These are phyloP conservation scores for Plantago major DNA, from an alignment of 257 asterid genomes.

Conservation along the genomic window DNA sequence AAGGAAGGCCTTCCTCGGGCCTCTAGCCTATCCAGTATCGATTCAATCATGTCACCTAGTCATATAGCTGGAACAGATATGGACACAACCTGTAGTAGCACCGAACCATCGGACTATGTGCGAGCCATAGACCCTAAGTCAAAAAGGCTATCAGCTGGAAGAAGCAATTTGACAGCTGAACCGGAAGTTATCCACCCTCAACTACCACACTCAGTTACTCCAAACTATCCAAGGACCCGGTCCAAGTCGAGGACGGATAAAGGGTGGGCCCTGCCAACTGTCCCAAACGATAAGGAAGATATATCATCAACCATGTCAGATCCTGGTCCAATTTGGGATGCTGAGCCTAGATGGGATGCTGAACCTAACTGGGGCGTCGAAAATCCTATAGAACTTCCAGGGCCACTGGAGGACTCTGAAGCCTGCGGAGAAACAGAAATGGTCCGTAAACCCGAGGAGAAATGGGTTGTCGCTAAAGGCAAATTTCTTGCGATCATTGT, in stretches of 20 bases:
- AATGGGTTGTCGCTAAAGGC: constrained; percentile 79
- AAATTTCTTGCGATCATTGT: constrained; percentile 74
- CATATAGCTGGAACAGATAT: constrained; percentile 62
- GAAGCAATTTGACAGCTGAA: constrained; percentile 62
- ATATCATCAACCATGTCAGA: constrained; percentile 95
- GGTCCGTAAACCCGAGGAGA: constrained; percentile 46
- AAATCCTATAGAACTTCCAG: constrained; percentile 69
- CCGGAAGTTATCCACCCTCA: constrained; percentile 94
- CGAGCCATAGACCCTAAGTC: constrained; percentile 92
- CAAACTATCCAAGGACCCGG: constrained; percentile 87
- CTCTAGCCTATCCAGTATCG: constrained; percentile 92
- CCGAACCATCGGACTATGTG: constrained; percentile 91
- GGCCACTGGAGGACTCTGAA: constrained; percentile 52
- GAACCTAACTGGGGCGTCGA: constrained; percentile 65
- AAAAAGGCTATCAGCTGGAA: constrained; percentile 73
- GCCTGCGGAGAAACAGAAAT: constrained; percentile 35
- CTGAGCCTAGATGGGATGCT: constrained; percentile 97
- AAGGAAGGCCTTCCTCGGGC: constrained; percentile 96
- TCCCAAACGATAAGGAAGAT: constrained; percentile 80
- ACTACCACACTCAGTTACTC: constrained; percentile 67
- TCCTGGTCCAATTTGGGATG: constrained; percentile 99
- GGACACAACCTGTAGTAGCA: constrained; percentile 74
- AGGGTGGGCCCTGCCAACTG: constrained; percentile 60
- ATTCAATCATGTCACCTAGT: constrained; percentile 86
- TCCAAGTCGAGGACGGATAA: constrained; percentile 81